Evolutionary conservation across 2,329 filamentous ascomycete genomes (phyloP).

Genomic region (Metarhizium anisopliae): DNA sequence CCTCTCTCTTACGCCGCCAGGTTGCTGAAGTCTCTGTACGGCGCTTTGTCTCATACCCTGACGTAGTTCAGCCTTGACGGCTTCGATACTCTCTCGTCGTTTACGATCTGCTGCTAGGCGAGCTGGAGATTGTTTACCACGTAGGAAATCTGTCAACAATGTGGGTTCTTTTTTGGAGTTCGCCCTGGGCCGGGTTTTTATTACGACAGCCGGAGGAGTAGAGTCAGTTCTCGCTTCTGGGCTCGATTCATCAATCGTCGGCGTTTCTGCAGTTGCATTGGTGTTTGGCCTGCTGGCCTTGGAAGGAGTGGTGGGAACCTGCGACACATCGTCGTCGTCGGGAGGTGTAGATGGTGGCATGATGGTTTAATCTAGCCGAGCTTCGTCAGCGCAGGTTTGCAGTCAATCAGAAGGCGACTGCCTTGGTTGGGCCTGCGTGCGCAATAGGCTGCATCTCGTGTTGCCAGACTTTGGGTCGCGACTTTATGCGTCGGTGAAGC

Average conservation of each 20-base stretch:
- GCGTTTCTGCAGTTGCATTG: slow-evolving; percentile 2
- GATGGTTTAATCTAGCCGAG: slow-evolving; percentile 9
- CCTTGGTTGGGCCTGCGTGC: neutral
- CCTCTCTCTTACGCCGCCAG: slow-evolving; percentile 63
- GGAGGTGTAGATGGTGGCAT: slow-evolving; percentile 13
- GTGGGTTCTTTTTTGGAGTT: slow-evolving; percentile 33
- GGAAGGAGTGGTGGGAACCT: slow-evolving; percentile 6
- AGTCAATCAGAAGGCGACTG: neutral
- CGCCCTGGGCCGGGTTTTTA: slow-evolving; percentile 22
- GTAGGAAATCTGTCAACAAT: slow-evolving; percentile 47
- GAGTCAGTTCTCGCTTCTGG: slow-evolving; percentile 29
- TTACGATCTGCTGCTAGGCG: slow-evolving; percentile 42
- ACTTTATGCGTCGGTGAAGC: neutral
- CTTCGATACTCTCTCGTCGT: slow-evolving; percentile 49
- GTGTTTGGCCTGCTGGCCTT: slow-evolving; percentile 3
- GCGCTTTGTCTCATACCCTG: slow-evolving; percentile 49
- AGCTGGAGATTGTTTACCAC: slow-evolving; percentile 47
- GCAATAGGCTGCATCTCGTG: neutral
- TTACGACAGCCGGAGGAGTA: slow-evolving; percentile 30
- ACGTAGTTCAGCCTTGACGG: slow-evolving; percentile 43
- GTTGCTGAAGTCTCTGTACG: slow-evolving; percentile 51
- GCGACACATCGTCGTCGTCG: slow-evolving; percentile 12
- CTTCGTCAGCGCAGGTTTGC: slow-evolving; percentile 7
- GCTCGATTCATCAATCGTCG: slow-evolving; percentile 9
- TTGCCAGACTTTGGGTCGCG: neutral